Evolutionary conservation across 2,329 filamentous ascomycete species (phyloP), one percentile per base, ranked within the genome.

Genomic region (Tolypocladium tropicale): DNA sequence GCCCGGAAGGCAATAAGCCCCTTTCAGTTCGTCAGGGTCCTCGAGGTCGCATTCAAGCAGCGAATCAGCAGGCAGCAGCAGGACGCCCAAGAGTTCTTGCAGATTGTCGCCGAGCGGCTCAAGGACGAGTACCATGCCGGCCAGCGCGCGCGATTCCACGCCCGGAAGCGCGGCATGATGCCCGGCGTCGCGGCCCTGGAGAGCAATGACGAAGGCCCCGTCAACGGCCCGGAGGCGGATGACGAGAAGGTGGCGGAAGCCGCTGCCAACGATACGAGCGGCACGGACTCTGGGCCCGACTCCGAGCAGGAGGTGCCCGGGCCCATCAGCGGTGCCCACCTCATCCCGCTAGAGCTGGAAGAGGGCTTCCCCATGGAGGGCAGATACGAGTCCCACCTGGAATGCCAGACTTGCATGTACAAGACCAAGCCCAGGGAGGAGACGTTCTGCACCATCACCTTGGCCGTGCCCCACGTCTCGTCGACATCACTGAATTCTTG

Each of bases 51-150:
- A 0, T 99, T 96, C 67, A 84, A 84, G 56, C 93, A 95, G 65
- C 85, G 89, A 64, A 95, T 99, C 64, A 96, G 89, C 68, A 81
- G 93, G 55, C 90, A 94, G 67, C 94, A 99, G 72, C 94, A 99
- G 72, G 94, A 99, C 74, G 94, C 94, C 12, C 94, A 99, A 67
- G 94, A 99, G 70, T 96, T 99, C 61, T 74, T 99, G 56, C 94
- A 99, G 73, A 86, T 97, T 53, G 87, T 99, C 14, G 88, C 90
- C 3, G 93, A 99, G 74, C 82, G 93, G 54, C 76, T 99, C 56
- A 91, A 90, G 65, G 94, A 99, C 67, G 94, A 99, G 72, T 96
- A 96, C 65, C 86, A 95, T 67, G 91, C 91, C 4, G 91, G 90
- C 1, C 80, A 82, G 64, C 82, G 87, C 66, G 91, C 90, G 14